Conservation (phyloP, 176 grass and related monocot species). For the Triticum timopheevii region DNA sequence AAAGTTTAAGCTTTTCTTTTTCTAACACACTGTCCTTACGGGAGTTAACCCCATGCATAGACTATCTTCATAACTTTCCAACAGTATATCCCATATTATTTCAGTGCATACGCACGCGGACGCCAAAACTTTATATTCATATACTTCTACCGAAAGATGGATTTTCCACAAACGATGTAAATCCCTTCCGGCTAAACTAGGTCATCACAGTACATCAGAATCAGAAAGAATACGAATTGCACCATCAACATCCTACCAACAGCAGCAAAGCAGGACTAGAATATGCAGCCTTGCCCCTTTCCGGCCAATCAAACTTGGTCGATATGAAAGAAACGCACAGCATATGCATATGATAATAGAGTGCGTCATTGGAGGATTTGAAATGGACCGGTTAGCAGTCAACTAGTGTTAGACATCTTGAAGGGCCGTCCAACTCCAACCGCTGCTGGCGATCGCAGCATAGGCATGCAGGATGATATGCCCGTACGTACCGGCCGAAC, state of each 20-base stretch:
- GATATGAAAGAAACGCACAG: neutral
- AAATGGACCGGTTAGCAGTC: neutral
- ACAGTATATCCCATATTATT: neutral
- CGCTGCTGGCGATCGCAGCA: neutral
- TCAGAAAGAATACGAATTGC: neutral
- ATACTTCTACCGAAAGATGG: neutral
- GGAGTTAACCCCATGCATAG: neutral
- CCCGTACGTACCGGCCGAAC: constrained; percentile 42
- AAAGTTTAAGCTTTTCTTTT: neutral
- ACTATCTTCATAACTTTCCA: neutral
- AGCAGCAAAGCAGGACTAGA: neutral
- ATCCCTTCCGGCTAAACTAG: neutral
- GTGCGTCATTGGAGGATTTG: neutral
- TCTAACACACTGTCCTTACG: neutral
- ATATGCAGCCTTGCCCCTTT: neutral
- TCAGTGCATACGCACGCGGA: neutral
- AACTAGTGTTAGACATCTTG: constrained; percentile 26
- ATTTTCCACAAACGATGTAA: neutral
- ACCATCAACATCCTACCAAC: neutral
- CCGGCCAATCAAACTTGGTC: constrained; percentile 18
- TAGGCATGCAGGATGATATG: neutral
- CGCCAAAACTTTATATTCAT: neutral
- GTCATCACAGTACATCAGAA: neutral
- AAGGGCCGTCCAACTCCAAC: constrained; percentile 7
- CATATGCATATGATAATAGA: neutral